Evolutionary conservation across 2,329 filamentous ascomycete genomes (phyloP), one percentile per base, ranked within the genome.

Genomic region (Colletotrichum simmondsii): DNA sequence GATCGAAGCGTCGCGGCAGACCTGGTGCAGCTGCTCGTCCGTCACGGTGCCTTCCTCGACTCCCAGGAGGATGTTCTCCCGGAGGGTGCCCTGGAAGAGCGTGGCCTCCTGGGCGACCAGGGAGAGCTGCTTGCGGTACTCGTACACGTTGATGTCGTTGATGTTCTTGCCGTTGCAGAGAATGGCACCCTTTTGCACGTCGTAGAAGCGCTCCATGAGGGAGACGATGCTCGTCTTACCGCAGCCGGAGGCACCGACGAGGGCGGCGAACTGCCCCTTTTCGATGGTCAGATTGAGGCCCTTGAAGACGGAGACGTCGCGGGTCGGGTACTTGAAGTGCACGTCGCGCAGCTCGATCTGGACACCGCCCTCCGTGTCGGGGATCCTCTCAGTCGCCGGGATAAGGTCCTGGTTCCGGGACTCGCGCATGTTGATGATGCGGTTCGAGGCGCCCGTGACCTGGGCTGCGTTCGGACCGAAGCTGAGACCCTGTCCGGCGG

Each of bases 91-190:
- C 79, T 92, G 90, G 77, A 94, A 95, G 0, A 95, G 86, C 0
- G 91, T 92, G 10, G 93, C 88, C 79, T 95, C 93, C 80, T 95
- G 93, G 4, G 92, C 90, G 0, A 95, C 93, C 0, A 95, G 87
- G 1, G 92, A 92, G 14, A 95, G 85, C 46, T 89, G 83, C 68
- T 87, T 86, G 53, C 93, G 89, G 79, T 94, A 94, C 22, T 87
- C 82, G 72, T 86, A 86, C 0, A 92, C 85, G 68, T 92, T 89
- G 65, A 94, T 79, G 1, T 85, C 79, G 1, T 84, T 80, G 56
- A 95, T 90, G 76, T 92, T 87, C 63, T 85, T 84, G 5, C 87
- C 90, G 78, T 94, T 91, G 78, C 91, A 89, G 0, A 91, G 83
- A 66, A 97, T 91, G 5, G 85, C 83, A 6, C 94, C 94, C 12